Evolutionary conservation across 2,329 filamentous ascomycete genomes (phyloP).

Genomic region (Pseudogymnoascus sp.): DNA sequence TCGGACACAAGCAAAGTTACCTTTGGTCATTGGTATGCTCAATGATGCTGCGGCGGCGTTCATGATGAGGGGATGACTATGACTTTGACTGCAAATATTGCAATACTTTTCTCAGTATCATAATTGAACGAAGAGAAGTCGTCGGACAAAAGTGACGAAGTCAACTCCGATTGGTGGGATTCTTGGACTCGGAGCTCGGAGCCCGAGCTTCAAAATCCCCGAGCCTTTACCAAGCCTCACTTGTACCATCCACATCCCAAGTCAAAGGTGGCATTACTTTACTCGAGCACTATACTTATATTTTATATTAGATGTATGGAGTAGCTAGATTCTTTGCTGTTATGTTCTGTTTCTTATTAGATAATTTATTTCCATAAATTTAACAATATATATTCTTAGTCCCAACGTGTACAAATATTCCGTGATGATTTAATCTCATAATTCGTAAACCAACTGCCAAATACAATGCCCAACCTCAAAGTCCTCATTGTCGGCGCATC

Average conservation of each 20-base stretch:
- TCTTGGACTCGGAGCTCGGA: background rate
- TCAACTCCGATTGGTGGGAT: conserved; percentile 5
- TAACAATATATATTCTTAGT: background rate
- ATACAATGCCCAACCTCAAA: conserved; percentile 8
- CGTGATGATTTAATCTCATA: background rate
- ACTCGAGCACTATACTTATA: background rate
- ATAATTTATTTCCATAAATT: background rate
- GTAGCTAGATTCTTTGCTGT: background rate
- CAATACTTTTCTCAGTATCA: background rate
- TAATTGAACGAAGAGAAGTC: background rate
- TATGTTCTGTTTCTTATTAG: background rate
- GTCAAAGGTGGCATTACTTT: background rate
- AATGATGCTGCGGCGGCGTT: background rate
- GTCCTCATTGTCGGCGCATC: conserved; percentile 32
- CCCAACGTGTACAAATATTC: no score
- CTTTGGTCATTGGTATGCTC: background rate
- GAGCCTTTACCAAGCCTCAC: background rate
- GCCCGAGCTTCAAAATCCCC: conserved; percentile 10
- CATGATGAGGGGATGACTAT: background rate
- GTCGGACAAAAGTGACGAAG: background rate
- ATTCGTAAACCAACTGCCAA: background rate
- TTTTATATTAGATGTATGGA: background rate
- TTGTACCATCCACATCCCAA: background rate
- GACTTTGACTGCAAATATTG: background rate
- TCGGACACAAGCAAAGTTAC: conserved; percentile 9